Evolutionary conservation across 345 rosid genomes (phyloP).

Genomic region (Boechera divaricarpa): DNA sequence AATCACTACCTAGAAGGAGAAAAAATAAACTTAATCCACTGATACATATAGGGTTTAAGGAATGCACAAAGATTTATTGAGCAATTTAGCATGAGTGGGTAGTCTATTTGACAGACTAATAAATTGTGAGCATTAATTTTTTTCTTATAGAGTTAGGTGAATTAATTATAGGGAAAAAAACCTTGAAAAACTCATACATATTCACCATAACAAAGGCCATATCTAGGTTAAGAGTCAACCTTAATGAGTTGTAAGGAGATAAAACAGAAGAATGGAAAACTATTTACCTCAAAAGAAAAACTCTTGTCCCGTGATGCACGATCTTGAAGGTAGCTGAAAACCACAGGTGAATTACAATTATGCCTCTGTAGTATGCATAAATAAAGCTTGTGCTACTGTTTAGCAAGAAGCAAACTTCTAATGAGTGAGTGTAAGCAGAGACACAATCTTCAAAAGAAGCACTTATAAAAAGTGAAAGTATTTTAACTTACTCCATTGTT

Average conservation of each 20-base stretch:
- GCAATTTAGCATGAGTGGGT: neutral
- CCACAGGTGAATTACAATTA: slow-evolving; percentile 26
- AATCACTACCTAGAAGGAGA: slow-evolving; percentile 67
- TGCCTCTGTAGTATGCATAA: slow-evolving; percentile 5
- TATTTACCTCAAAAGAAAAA: slow-evolving; percentile 87
- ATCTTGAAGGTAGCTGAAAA: slow-evolving; percentile 80
- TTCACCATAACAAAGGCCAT: neutral
- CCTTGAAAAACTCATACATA: slow-evolving; percentile 1
- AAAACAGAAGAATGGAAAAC: slow-evolving; percentile 14
- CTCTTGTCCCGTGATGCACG: slow-evolving; percentile 80
- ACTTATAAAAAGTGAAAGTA: neutral
- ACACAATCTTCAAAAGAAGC: neutral
- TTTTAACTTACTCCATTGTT: slow-evolving; percentile 72
- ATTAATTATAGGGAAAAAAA: neutral
- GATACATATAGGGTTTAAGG: neutral
- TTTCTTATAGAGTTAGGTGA: neutral
- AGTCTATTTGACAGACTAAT: neutral
- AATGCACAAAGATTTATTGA: neutral
- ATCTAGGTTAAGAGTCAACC: neutral
- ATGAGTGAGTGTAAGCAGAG: slow-evolving; percentile 8
- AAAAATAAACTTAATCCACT: neutral
- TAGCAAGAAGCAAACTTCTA: slow-evolving; percentile 15
- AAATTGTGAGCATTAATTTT: neutral
- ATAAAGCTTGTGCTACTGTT: neutral
- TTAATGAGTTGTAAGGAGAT: neutral